Percentiles rank a stretch among this genome's conserved stretches.
Conservation (phyloP, 768 basidiomycete genomes). For the Leccinum aurantiacum region DNA sequence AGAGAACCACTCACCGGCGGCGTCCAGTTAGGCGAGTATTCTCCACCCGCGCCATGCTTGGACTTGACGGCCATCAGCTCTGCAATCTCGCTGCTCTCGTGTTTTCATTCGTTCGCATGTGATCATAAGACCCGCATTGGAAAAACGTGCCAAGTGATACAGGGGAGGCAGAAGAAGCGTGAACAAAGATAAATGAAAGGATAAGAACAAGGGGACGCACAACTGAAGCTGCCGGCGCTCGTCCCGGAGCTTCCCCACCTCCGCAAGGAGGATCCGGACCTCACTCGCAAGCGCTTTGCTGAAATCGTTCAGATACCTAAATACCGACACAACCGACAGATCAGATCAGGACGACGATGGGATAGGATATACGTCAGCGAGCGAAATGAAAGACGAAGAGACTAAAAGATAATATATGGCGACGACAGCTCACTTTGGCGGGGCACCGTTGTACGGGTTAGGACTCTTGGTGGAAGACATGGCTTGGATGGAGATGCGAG, state of each 20-base stretch:
- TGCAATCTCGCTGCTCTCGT: slow-evolving; percentile 67
- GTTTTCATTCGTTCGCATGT: not conserved
- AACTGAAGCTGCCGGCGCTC: slow-evolving; percentile 57
- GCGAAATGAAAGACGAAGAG: not conserved
- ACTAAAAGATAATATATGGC: not conserved
- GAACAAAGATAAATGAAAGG: not conserved
- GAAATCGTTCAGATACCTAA: slow-evolving; percentile 58
- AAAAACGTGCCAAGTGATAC: not conserved
- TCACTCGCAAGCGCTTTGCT: slow-evolving; percentile 62
- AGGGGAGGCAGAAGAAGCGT: not conserved
- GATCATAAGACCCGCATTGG: not conserved
- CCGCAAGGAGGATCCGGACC: slow-evolving; percentile 59
- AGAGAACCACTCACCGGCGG: slow-evolving; percentile 46
- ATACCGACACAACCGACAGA: not conserved
- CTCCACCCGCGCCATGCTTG: slow-evolving; percentile 78
- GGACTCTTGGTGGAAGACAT: slow-evolving; percentile 38
- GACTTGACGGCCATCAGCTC: slow-evolving; percentile 81
- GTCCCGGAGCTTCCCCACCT: slow-evolving; percentile 60
- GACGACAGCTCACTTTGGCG: slow-evolving; percentile 32
- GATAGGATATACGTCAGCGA: slow-evolving; percentile 8
- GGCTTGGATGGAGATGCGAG: slow-evolving; percentile 10
- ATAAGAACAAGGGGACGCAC: slow-evolving; percentile 35
- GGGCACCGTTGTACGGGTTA: slow-evolving; percentile 33
- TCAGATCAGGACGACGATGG: not conserved
- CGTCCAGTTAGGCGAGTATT: slow-evolving; percentile 74